Evolutionary conservation across 371 early-diverging fungal genomes (phyloP).

Genomic region (Lichtheimia hyalospora): DNA sequence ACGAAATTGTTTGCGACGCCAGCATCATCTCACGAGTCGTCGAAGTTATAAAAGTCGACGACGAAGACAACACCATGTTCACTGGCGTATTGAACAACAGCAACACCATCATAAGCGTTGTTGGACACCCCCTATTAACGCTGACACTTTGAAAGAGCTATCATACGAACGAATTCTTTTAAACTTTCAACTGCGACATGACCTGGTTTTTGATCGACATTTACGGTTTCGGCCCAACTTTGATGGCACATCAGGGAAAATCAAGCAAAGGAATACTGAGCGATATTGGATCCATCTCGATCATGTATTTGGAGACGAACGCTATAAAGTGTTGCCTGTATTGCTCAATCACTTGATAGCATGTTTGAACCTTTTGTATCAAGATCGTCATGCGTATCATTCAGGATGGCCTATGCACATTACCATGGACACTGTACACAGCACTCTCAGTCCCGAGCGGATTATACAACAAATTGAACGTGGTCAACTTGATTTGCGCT

Average conservation of each 20-base stretch:
- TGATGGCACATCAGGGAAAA: conserved; percentile 58
- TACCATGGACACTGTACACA: conserved; percentile 8
- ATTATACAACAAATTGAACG: conserved; percentile 46
- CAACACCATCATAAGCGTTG: neutral
- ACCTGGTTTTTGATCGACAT: conserved; percentile 72
- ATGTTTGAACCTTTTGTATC: conserved; percentile 61
- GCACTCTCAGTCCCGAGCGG: conserved; percentile 36
- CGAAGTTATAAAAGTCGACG: conserved; percentile 3
- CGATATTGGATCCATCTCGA: conserved; percentile 64
- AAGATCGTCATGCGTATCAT: neutral
- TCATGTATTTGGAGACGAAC: conserved; percentile 12
- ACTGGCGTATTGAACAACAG: conserved; percentile 1
- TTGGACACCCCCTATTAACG: conserved; percentile 36
- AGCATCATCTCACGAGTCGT: neutral
- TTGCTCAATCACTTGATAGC: conserved; percentile 59
- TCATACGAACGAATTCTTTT: conserved; percentile 63
- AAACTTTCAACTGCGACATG: conserved; percentile 76
- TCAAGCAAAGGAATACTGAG: conserved; percentile 44
- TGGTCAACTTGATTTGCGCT: conserved; percentile 44
- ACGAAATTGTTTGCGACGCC: conserved; percentile 5
- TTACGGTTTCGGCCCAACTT: conserved; percentile 75
- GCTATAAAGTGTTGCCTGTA: conserved; percentile 10
- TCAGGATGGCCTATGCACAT: conserved; percentile 20
- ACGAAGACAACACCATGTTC: conserved; percentile 7
- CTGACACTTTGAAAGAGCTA: conserved; percentile 29